Base-by-base conservation (phyloP, 257 asterid genomes). In the Ligustrum vulgare region DNA sequence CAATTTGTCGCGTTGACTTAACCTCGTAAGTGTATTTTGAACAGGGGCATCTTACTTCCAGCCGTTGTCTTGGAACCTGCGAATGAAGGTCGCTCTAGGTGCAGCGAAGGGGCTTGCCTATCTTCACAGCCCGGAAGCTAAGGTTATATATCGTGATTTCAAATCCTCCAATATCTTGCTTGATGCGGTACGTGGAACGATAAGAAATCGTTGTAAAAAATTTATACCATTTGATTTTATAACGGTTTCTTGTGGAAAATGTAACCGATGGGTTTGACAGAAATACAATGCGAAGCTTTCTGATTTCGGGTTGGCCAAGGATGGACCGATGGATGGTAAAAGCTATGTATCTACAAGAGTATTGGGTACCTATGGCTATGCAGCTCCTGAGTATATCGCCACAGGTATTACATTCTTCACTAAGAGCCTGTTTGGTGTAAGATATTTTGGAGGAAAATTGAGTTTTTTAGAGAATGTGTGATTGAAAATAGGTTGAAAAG, bases 351-450 rank as follows among this genome's bases (percentile, higher is more conserved):
- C 96, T 1, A 90, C 96, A 2, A 80, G 96, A 85, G 70, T 90
- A 20, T 88, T 90, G 93, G 96, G 96, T 4, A 90, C 96, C 54
- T 85, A 82, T 20, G 96, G 96, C 79, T 90, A 90, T 49, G 96
- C 96, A 69, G 96, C 93, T 56, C 96, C 96, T 0, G 96, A 90
- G 85, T 90, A 90, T 68, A 86, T 90, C 87, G 96, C 96, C 85
- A 90, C 96, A 79, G 93, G 96, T 90, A 84, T 65, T 20, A 56
- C 64, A 56, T 20, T 56, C 63, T 54, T 54, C 11, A 7, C 63
- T 7, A n/a, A 16, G n/a, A 1, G n/a, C 4, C 63, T 5, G 7
- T n/a, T 13, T 33, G 71, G 31, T 28, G 31, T 28, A 28, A 1
- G 31, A 28, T 28, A 28, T 28, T 28, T 28, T 28, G 31, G 31